Evolutionary conservation across 768 basidiomycete species (phyloP).

Genomic region (Tylopilus intermedius): DNA sequence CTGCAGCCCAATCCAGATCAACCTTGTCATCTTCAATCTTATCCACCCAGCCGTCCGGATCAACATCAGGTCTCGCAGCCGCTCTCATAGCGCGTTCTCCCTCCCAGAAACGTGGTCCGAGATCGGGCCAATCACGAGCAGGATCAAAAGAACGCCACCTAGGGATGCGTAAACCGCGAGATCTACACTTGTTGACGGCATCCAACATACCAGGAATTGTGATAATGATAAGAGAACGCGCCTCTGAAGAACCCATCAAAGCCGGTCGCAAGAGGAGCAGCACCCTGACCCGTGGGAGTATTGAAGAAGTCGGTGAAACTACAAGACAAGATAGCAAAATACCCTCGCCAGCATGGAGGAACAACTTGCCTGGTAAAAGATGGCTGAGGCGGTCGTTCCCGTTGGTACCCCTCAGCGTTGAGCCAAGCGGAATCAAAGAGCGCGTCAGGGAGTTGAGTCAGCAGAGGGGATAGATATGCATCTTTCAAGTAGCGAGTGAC

Average conservation of each 20-base stretch:
- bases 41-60: background rate
- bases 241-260: background rate
- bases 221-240: background rate
- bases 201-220: background rate
- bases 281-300: background rate
- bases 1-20: slow-evolving; percentile 59
- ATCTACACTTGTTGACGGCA: background rate
- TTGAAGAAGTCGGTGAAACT: background rate
- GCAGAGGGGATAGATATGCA: background rate
- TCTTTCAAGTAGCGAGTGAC: background rate
- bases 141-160: slow-evolving; percentile 97
- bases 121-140: slow-evolving; percentile 83
- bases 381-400: background rate
- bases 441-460: background rate
- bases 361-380: background rate
- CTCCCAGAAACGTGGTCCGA: slow-evolving; percentile 69
- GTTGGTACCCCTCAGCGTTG: background rate
- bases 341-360: background rate
- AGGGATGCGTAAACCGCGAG: slow-evolving; percentile 26
- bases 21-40: slow-evolving; percentile 45
- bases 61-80: slow-evolving; percentile 3
- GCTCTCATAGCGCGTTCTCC: slow-evolving; percentile 66
- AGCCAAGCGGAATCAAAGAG: background rate
- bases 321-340: background rate
- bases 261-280: background rate